These are phyloP conservation scores for Uronychia setigera DNA, from an alignment of 73 alveolate genomes.

Conservation along the genomic window DNA sequence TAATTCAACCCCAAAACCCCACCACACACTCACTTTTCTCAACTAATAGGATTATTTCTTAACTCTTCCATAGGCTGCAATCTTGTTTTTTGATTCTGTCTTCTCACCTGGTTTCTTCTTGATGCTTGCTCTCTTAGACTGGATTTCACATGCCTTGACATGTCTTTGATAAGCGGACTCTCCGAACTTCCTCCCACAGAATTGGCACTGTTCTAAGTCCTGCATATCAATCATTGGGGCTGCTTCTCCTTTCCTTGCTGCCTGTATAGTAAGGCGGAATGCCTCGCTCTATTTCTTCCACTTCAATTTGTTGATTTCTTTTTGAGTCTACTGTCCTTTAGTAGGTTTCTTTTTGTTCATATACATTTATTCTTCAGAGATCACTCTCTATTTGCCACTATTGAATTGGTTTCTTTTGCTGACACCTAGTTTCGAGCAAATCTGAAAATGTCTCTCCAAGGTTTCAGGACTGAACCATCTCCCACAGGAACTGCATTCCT, in stretches of 20 bases:
- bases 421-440: neutral
- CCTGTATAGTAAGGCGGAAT: neutral
- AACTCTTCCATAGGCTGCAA: neutral
- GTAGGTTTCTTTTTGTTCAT: neutral
- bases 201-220: neutral
- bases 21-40: too few relatives aligned
- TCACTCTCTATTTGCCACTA: neutral
- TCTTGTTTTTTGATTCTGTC: neutral
- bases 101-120: neutral
- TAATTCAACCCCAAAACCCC: too few relatives aligned
- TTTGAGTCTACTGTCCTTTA: neutral
- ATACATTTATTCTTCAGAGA: neutral
- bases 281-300: neutral
- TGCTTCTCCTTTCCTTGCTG: neutral
- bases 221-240: neutral
- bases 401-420: neutral
- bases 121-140: neutral
- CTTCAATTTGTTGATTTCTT: neutral
- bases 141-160: neutral
- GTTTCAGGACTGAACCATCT: neutral
- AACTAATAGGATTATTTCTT: neutral
- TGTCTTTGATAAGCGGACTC: neutral
- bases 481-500: neutral
- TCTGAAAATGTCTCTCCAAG: neutral
- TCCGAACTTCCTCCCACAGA: neutral